Percentiles rank a stretch among this genome's conserved stretches.
phyloP scores from a whole-genome alignment of 495 filamentous ascomycete genomes.

The Cairneyella variabilis region DNA sequence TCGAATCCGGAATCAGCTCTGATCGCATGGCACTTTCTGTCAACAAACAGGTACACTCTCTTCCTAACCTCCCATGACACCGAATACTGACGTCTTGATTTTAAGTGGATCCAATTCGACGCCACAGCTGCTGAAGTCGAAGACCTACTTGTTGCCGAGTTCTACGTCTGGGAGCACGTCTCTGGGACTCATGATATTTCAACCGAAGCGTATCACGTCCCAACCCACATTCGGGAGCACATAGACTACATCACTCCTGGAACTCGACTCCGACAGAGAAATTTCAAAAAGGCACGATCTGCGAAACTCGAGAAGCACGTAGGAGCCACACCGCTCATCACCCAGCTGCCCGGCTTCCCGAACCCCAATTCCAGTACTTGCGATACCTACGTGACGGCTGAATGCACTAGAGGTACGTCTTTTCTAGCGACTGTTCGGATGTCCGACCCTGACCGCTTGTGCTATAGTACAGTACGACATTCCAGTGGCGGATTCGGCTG shows the following conservation, averaged over 20 bases:
- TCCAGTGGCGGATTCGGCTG: constrained; percentile 31
- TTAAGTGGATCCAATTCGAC: constrained; percentile 22
- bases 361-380: constrained; percentile 18
- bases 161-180: constrained; percentile 17
- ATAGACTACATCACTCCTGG: constrained; percentile 33
- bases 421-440: neutral
- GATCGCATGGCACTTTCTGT: constrained; percentile 11
- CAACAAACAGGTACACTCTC: constrained; percentile 16
- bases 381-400: constrained; percentile 17
- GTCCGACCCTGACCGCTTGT: neutral
- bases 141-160: constrained; percentile 16
- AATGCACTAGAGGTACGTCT: constrained; percentile 18
- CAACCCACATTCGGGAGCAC: constrained; percentile 23
- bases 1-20: constrained; percentile 15
- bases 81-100: constrained; percentile 1
- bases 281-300: neutral
- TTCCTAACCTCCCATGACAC: neutral
- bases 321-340: constrained; percentile 7
- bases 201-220: constrained; percentile 29
- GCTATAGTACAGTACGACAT: constrained; percentile 40
- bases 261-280: constrained; percentile 19
- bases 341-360: constrained; percentile 20
- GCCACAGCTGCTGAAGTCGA: constrained; percentile 22
- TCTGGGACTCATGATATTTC: constrained; percentile 22
- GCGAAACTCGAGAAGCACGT: neutral